These are phyloP conservation scores for Sideroxylon spinosum DNA, from an alignment of 179 eudicot genomes.

Conservation along the genomic window DNA sequence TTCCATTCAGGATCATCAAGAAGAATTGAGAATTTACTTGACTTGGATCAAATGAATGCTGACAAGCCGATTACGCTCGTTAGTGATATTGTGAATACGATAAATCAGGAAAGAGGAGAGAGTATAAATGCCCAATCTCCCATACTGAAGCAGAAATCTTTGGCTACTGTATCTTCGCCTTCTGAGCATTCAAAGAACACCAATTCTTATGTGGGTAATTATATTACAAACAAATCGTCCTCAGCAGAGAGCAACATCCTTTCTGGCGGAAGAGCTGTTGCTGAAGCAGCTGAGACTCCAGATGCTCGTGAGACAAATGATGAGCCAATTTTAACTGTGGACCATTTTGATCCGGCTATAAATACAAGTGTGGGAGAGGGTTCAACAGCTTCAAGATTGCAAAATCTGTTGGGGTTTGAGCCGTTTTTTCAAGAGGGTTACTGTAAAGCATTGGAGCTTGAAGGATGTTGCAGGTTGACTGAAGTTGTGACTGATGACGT, in stretches of 20 bases:
- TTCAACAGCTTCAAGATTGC: neutral
- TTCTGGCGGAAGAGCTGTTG: slow-evolving; percentile 10
- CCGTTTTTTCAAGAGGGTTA: slow-evolving; percentile 15
- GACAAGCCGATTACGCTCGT: slow-evolving; percentile 23
- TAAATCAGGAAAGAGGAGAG: slow-evolving; percentile 13
- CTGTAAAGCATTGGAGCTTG: slow-evolving; percentile 12
- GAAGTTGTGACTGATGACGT: slow-evolving; percentile 14
- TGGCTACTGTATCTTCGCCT: slow-evolving; percentile 7
- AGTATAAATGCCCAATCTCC: neutral
- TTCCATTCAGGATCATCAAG: slow-evolving; percentile 34
- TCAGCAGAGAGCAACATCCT: slow-evolving; percentile 1
- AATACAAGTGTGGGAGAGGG: neutral
- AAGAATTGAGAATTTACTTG: slow-evolving; percentile 28
- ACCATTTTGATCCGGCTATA: slow-evolving; percentile 10
- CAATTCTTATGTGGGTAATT: neutral
- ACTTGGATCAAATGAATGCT: slow-evolving; percentile 26
- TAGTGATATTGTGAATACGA: slow-evolving; percentile 8
- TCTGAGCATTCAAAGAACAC: slow-evolving; percentile 11
- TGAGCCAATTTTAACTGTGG: slow-evolving; percentile 7
- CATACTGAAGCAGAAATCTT: slow-evolving; percentile 7
- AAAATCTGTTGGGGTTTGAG: slow-evolving; percentile 12
- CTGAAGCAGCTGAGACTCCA: neutral
- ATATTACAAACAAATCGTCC: neutral
- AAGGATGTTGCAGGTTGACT: neutral
- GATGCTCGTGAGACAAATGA: neutral